Conservation (phyloP, 495 filamentous ascomycete species). For the Friedmanniomyces endolithicus region DNA sequence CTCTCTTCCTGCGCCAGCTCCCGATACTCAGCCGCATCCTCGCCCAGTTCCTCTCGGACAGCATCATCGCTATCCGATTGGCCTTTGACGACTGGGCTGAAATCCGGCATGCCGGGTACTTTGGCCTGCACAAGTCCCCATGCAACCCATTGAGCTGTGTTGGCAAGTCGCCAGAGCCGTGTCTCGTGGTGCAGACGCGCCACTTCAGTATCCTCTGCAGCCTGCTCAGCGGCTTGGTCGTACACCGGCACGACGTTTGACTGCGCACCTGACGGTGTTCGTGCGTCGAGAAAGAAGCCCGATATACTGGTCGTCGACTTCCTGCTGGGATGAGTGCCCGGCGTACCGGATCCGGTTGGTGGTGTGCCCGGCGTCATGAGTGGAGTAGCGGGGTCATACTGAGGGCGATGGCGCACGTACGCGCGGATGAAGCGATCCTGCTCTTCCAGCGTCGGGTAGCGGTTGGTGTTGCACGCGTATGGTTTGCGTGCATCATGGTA, state of each 20-base stretch:
- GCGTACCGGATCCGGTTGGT: slow-evolving; percentile 7
- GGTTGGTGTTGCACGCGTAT: slow-evolving; percentile 50
- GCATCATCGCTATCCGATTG: slow-evolving; percentile 8
- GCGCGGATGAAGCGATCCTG: slow-evolving; percentile 73
- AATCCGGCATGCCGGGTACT: slow-evolving; percentile 41
- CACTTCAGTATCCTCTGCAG: slow-evolving; percentile 46
- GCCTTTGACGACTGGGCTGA: slow-evolving; percentile 3
- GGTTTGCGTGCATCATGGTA: slow-evolving; percentile 62
- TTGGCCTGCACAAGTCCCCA: slow-evolving; percentile 97
- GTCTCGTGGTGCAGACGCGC: slow-evolving; percentile 61
- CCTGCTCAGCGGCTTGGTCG: slow-evolving; percentile 40
- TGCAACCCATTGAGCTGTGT: slow-evolving; percentile 81
- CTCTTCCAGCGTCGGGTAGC: slow-evolving; percentile 68
- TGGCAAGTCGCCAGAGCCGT: slow-evolving; percentile 71
- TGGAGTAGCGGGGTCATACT: slow-evolving; percentile 33
- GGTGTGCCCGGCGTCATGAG: slow-evolving; percentile 17
- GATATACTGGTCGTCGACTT: slow-evolving; percentile 33
- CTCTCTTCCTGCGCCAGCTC: slow-evolving; percentile 2
- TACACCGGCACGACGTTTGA: slow-evolving; percentile 41
- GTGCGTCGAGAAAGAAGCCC: slow-evolving; percentile 59
- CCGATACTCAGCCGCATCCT: slow-evolving; percentile 5
- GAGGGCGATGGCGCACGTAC: slow-evolving; percentile 70
- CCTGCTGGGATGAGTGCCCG: not conserved
- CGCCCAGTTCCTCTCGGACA: slow-evolving; percentile 6
- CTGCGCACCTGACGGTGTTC: slow-evolving; percentile 45